Percentiles rank a stretch among this genome's conserved stretches.
Conservation (phyloP, 495 filamentous ascomycete species). For the Entonaema liquescens region DNA sequence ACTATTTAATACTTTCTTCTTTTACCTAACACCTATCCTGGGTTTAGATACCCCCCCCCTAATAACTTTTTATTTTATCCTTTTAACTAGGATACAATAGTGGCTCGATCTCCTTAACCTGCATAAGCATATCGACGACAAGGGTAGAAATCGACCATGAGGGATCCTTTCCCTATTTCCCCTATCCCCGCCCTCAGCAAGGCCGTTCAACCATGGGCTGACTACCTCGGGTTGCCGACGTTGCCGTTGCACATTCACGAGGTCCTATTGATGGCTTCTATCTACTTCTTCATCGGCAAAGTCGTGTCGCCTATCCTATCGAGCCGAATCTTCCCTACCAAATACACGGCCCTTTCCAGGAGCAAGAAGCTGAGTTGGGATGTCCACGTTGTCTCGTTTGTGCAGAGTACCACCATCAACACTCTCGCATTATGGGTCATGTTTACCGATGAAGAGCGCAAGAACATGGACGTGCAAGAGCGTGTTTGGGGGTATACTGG, state of each 20-base stretch:
- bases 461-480: slow-evolving; percentile 72
- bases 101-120: background rate
- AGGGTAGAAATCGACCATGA: slow-evolving; percentile 54
- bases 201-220: slow-evolving; percentile 65
- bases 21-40: background rate
- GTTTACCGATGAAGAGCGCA: slow-evolving; percentile 77
- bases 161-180: slow-evolving; percentile 74
- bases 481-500: slow-evolving; percentile 93
- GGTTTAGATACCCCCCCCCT: background rate
- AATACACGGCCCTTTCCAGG: slow-evolving; percentile 71
- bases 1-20: background rate
- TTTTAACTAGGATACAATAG: background rate
- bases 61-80: background rate
- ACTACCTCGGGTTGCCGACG: slow-evolving; percentile 68
- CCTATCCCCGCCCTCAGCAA: slow-evolving; percentile 62
- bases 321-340: slow-evolving; percentile 69
- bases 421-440: slow-evolving; percentile 83
- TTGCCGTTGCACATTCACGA: slow-evolving; percentile 91
- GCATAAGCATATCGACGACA: background rate
- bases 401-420: slow-evolving; percentile 85
- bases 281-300: slow-evolving; percentile 80
- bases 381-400: slow-evolving; percentile 92
- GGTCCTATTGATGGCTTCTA: slow-evolving; percentile 72
- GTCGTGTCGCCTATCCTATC: slow-evolving; percentile 81
- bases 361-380: slow-evolving; percentile 92